Evolutionary conservation across 2,329 filamentous ascomycete genomes (phyloP), one percentile per base, ranked within the genome.

Genomic region (Ceratocystis papillata): DNA sequence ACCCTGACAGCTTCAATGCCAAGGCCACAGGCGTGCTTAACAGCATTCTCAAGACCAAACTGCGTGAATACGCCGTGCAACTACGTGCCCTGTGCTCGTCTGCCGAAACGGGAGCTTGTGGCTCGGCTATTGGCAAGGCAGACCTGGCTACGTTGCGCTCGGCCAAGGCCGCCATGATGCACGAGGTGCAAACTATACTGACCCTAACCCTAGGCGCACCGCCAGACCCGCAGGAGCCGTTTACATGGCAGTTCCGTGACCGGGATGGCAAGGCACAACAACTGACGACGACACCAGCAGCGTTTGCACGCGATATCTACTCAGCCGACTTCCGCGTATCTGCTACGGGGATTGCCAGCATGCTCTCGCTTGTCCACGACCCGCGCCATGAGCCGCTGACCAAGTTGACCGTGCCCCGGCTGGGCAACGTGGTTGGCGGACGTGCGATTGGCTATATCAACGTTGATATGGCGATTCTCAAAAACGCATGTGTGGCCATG

Each of bases 11-110:
- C 65, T 93, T 83, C 80, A 93, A 89, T 73, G 89, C 90, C 3
- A 82, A 82, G 78, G 85, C 86, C 71, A 89, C 87, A 30, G 75
- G 79, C 0, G 79, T 83, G 20, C 84, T 96, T 77, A 89, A 92
- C 73, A 80, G 77, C 65, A 79, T 95, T 37, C 79, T 96, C 69
- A 91, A 89, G 10, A 91, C 87, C 20, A 95, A 95, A 77, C 81
- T 96, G 44, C 86, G 91, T n/a, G 90, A 96, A 75, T 87, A 90
- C 71, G 90, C 87, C 1, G 76, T 96, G n/a, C 77, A 79, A 30
- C 80, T 96, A 10, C 83, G 90, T n/a, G 95, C 95, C 77, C 81
- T 96, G 44, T 86, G 91, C n/a, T 89, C 95, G 75, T 86, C 90
- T 70, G 89, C 87, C 1, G 76, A 96, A 22, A 77, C 79, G 28